phyloP scores from a whole-genome alignment of 495 filamentous ascomycete genomes.

The Usnea hakonensis region DNA sequence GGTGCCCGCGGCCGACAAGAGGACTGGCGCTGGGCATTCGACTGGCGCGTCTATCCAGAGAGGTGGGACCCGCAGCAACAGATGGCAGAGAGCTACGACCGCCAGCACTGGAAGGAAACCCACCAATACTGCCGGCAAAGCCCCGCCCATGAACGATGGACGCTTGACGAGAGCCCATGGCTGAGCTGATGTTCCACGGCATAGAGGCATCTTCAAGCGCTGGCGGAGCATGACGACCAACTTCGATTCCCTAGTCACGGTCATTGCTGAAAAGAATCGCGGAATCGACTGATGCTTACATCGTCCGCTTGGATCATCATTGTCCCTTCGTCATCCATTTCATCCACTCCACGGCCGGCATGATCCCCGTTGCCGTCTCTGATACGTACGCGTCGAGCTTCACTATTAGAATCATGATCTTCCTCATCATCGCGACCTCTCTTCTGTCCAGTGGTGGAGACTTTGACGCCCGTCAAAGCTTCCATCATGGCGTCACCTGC shows the following conservation, averaged over 20 bases:
- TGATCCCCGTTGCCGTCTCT: slow-evolving; percentile 35
- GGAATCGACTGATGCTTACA: slow-evolving; percentile 11
- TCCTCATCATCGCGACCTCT: slow-evolving; percentile 32
- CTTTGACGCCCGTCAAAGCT: slow-evolving; percentile 32
- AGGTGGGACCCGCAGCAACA: slow-evolving; percentile 10
- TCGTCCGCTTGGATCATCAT: slow-evolving; percentile 26
- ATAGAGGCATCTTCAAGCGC: slow-evolving; percentile 54
- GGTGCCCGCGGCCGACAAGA: slow-evolving; percentile 47
- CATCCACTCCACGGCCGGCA: slow-evolving; percentile 34
- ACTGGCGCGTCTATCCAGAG: slow-evolving; percentile 32
- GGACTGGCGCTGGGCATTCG: slow-evolving; percentile 55
- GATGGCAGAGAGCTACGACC: slow-evolving; percentile 18
- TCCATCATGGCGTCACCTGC: slow-evolving; percentile 46
- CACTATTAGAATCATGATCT: slow-evolving; percentile 30
- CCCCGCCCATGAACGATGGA: slow-evolving; percentile 26
- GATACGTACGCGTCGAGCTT: slow-evolving; percentile 41
- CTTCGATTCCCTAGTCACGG: slow-evolving; percentile 43
- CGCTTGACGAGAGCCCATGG: slow-evolving; percentile 46
- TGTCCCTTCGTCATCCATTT: slow-evolving; percentile 34
- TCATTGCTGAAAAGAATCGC: slow-evolving; percentile 9
- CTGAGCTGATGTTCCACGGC: slow-evolving; percentile 64
- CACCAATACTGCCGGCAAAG: slow-evolving; percentile 30
- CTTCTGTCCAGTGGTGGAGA: slow-evolving; percentile 30
- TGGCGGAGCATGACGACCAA: slow-evolving; percentile 51
- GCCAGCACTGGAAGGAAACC: slow-evolving; percentile 23